Conservation (phyloP, 2,329 filamentous ascomycete species). For the Pseudogymnoascus sp. region DNA sequence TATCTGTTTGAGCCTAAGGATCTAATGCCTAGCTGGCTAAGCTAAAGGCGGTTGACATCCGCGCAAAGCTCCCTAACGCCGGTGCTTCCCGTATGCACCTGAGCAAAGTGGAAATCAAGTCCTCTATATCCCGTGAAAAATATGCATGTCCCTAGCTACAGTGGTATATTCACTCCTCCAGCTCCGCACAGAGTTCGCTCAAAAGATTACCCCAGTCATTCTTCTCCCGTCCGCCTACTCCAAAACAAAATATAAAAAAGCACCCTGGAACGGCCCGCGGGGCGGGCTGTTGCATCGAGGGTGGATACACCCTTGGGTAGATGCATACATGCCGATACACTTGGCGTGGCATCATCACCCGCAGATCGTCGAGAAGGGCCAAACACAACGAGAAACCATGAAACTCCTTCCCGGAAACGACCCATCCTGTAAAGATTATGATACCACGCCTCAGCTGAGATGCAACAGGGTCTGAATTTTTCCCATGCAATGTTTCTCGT, state of each 20-base stretch:
- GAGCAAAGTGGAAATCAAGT: background rate
- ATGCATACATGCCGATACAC: background rate
- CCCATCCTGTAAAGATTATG: slow-evolving; percentile 1
- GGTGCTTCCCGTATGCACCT: slow-evolving; percentile 7
- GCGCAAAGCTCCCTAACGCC: background rate
- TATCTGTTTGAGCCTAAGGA: background rate
- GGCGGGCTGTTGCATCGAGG: background rate
- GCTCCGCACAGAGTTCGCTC: background rate
- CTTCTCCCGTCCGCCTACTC: background rate
- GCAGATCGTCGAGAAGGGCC: background rate
- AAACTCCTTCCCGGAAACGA: slow-evolving; percentile 3
- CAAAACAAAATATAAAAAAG: background rate
- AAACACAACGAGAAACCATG: background rate
- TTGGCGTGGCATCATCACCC: slow-evolving; percentile 2
- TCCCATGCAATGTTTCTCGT: background rate
- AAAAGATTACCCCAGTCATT: background rate
- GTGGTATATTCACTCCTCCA: background rate
- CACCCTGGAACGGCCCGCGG: background rate
- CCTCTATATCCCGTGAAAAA: background rate
- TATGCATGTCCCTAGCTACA: background rate
- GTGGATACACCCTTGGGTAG: background rate
- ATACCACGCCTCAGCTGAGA: background rate
- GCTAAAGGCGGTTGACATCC: background rate
- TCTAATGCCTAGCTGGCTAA: slow-evolving; percentile 5
- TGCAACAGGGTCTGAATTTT: background rate